A percentile compares a stretch with the other conserved stretches of the same genome.
phyloP scores from a whole-genome alignment of 225 moss, liverwort and hornwort species.

The Straminergon stramineum region DNA sequence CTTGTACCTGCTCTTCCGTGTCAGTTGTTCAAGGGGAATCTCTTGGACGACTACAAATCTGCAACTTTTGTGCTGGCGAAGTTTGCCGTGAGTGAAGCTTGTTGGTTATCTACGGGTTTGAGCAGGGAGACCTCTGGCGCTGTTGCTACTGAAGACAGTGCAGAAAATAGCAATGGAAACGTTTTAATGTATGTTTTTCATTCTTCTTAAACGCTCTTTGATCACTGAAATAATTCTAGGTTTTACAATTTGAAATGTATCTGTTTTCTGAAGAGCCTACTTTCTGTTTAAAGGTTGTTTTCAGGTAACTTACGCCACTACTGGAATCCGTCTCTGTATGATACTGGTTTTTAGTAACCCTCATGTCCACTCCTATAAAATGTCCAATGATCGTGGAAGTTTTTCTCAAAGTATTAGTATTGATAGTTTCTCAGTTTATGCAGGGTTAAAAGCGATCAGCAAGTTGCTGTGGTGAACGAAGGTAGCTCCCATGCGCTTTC shows the following conservation, averaged over 20 bases:
- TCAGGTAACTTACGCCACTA: not conserved
- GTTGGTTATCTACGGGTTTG: constrained; percentile 74
- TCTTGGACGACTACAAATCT: constrained; percentile 66
- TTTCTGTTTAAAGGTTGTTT: not conserved
- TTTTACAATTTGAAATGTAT: not conserved
- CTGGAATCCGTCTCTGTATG: not conserved
- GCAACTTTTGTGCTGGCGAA: constrained; percentile 76
- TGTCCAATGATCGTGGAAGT: not conserved
- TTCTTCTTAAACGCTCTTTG: not conserved
- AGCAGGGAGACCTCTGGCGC: constrained; percentile 46
- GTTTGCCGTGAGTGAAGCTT: constrained; percentile 81
- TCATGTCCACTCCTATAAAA: not conserved
- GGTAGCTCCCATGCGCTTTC: constrained; percentile 16
- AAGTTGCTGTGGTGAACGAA: constrained; percentile 21
- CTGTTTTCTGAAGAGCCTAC: not conserved
- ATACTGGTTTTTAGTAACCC: not conserved
- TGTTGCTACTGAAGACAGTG: constrained; percentile 34
- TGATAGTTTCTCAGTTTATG: not conserved
- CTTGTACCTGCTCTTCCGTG: constrained; percentile 80
- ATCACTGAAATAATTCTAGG: not conserved
- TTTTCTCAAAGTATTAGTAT: not conserved
- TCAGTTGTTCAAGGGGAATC: constrained; percentile 64
- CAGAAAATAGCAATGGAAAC: constrained; percentile 40
- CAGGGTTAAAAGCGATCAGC: constrained; percentile 31
- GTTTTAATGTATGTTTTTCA: constrained; percentile 10